Conservation (phyloP, 2,329 filamentous ascomycete genomes). For the Hymenotorrendiella dingleyae region DNA sequence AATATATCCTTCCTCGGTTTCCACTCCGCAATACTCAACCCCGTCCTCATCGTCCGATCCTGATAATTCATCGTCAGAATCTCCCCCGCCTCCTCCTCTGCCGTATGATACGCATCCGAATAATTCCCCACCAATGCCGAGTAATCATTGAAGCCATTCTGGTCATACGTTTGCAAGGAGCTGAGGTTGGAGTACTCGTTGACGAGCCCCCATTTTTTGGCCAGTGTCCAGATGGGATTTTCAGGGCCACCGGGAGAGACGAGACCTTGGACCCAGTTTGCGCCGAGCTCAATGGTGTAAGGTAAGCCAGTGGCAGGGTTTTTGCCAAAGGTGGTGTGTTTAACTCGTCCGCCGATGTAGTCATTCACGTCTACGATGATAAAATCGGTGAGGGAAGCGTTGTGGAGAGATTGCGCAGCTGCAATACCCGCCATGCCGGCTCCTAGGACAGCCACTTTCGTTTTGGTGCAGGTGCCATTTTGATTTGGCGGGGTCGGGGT, state of each 20-base stretch:
- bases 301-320: slow-evolving; percentile 36
- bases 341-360: slow-evolving; percentile 56
- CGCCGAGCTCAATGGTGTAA: slow-evolving; percentile 53
- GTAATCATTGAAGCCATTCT: slow-evolving; percentile 49
- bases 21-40: slow-evolving; percentile 55
- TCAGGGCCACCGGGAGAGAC: slow-evolving; percentile 36
- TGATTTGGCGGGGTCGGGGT: background rate
- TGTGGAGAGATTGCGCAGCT: slow-evolving; percentile 56
- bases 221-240: slow-evolving; percentile 59
- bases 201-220: slow-evolving; percentile 50
- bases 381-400: slow-evolving; percentile 57
- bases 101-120: slow-evolving; percentile 39
- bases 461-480: slow-evolving; percentile 23
- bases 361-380: slow-evolving; percentile 59
- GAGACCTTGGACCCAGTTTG: slow-evolving; percentile 55
- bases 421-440: slow-evolving; percentile 59
- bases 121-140: slow-evolving; percentile 43
- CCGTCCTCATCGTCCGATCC: slow-evolving; percentile 54
- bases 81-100: slow-evolving; percentile 48
- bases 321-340: slow-evolving; percentile 40
- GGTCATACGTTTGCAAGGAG: slow-evolving; percentile 54
- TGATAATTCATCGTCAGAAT: slow-evolving; percentile 55
- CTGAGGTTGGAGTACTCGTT: slow-evolving; percentile 54
- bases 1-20: slow-evolving; percentile 50
- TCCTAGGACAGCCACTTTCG: slow-evolving; percentile 42